Base-by-base conservation (phyloP, 1,284 basidiomycete species). In the Ganoderma sinense region DNA sequence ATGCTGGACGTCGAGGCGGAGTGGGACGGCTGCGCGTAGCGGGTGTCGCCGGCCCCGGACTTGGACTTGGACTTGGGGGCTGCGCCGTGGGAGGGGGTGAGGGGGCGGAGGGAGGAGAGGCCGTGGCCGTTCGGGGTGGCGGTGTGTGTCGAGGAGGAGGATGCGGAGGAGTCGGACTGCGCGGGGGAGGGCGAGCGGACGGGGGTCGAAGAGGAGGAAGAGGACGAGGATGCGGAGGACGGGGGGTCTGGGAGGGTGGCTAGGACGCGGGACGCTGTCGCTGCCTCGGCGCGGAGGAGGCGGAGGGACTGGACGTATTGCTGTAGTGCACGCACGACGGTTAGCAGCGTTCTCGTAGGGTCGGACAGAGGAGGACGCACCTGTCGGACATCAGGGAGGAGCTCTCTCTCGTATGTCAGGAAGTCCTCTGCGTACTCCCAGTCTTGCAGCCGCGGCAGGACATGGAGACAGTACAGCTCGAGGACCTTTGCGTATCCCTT, bases 341-440 rank as follows among this genome's bases (percentile, higher is more conserved):
- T 41, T 14, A 51, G 48, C 14, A 51, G 51, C 23, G 33, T 26
- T 36, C 48, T 36, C 26, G 31, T 10, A n/a, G 5, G n/a, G 3
- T 39, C 10, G 23, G 5, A 55, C 1, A 39, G 36, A 20, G 26
- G 11, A 40, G 14, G 16, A 76, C 87, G 69, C 78, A 93, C 93
- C 82, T 86, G 82, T 78, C 88, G 84, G 62, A 79, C 82, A 18
- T 83, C 80, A 0, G 77, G 71, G n/a, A 84, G 74, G 31, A 94
- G 81, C 75, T 94, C 91, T 31, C 82, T 81, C 78, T 94, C 93
- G 74, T 92, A 91, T 62, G 87, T 83, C 70, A 95, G 75, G 75
- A 94, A 94, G 70, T 93, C 91, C 64, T 83, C 84, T 14, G 91
- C 91, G 76, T 94, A 93, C 33, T 91, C 89, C 93, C 93, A 95